Percentiles rank a stretch among this genome's conserved stretches.
Evolutionary conservation across 1,284 basidiomycete species (phyloP).

Genomic region (Cryptococcus sp.): DNA sequence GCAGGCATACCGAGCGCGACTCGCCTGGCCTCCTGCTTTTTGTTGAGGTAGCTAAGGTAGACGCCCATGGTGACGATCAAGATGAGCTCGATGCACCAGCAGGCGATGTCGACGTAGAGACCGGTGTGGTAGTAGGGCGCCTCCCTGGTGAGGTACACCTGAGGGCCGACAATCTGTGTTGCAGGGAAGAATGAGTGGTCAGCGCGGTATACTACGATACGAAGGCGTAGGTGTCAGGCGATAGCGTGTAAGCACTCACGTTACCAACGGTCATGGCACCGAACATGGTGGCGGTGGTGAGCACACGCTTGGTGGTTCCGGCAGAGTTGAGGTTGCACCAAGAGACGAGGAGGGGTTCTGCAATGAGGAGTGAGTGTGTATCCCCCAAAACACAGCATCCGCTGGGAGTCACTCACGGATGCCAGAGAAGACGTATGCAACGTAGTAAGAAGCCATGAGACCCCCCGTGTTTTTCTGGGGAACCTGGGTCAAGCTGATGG

Average conservation of each 20-base stretch:
- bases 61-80: slow-evolving; percentile 40
- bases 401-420: slow-evolving; percentile 13
- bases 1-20: slow-evolving; percentile 40
- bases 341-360: slow-evolving; percentile 35
- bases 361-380: background rate
- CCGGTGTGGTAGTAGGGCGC: slow-evolving; percentile 38
- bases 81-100: slow-evolving; percentile 25
- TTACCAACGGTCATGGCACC: slow-evolving; percentile 33
- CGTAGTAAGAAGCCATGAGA: slow-evolving; percentile 42
- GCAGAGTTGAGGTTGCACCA: slow-evolving; percentile 45
- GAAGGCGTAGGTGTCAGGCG: too few relatives aligned
- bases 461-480: slow-evolving; percentile 21
- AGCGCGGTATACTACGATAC: background rate
- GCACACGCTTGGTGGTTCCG: slow-evolving; percentile 44
- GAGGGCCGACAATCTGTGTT: slow-evolving; percentile 34
- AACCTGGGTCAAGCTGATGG: slow-evolving; percentile 35
- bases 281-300: slow-evolving; percentile 40
- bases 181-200: too few relatives aligned
- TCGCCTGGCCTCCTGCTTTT: slow-evolving; percentile 34
- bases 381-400: too few relatives aligned
- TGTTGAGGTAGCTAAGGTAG: slow-evolving; percentile 41
- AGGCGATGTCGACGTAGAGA: slow-evolving; percentile 42
- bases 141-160: slow-evolving; percentile 39
- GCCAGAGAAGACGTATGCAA: slow-evolving; percentile 35
- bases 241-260: too few relatives aligned